A percentile compares a stretch with the other conserved stretches of the same genome.
phyloP scores from a whole-genome alignment of 129 eudicot genomes.

The Deinandra increscens region DNA sequence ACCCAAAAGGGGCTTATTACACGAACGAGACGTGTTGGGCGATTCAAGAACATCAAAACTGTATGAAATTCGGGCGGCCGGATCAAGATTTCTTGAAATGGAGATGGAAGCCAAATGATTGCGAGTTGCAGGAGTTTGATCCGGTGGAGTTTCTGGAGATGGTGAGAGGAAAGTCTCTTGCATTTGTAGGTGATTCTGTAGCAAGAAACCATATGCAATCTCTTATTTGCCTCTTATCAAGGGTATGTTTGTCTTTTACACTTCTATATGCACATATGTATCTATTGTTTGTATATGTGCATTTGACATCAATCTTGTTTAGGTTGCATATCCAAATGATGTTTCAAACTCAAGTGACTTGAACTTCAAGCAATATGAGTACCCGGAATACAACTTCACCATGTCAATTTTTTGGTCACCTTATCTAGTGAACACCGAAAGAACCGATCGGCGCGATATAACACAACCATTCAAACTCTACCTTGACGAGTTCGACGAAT shows the following conservation, averaged over 20 bases:
- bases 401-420: conserved; percentile 73
- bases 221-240: conserved; percentile 61
- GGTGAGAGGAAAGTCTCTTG: conserved; percentile 70
- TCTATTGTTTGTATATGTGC: not conserved
- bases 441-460: conserved; percentile 45
- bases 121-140: conserved; percentile 65
- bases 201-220: conserved; percentile 93
- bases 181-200: conserved; percentile 83
- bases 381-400: conserved; percentile 58
- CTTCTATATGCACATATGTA: not conserved
- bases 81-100: conserved; percentile 67
- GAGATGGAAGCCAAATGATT: conserved; percentile 74
- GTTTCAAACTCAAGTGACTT: conserved; percentile 43
- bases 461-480: conserved; percentile 59
- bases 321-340: conserved; percentile 62
- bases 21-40: conserved; percentile 61
- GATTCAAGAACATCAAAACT: conserved; percentile 78
- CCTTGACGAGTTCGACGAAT: conserved; percentile 69
- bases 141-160: conserved; percentile 55
- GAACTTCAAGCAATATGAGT: conserved; percentile 53
- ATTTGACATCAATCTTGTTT: conserved; percentile 4
- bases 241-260: conserved; percentile 44
- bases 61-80: conserved; percentile 68
- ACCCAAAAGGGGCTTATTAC: conserved; percentile 59
- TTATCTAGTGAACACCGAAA: conserved; percentile 52